These are phyloP conservation scores for Aureobasidium sp. DNA, from an alignment of 2,329 filamentous ascomycete genomes.

Conservation along the genomic window DNA sequence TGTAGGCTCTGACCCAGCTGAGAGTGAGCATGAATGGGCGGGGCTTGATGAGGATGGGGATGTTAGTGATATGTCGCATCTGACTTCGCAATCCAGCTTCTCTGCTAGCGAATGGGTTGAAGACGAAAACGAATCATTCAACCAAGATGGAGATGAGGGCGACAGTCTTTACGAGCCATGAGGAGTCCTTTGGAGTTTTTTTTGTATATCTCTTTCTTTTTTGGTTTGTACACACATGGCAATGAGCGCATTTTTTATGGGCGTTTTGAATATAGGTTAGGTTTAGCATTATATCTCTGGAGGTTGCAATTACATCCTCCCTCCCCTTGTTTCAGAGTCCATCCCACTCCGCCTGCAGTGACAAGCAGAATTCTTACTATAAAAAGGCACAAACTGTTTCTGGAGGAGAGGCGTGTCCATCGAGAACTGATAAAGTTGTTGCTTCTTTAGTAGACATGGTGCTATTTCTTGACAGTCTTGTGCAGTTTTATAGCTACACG, in stretches of 20 bases:
- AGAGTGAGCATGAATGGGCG: slow-evolving; percentile 3
- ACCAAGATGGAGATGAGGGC: background rate
- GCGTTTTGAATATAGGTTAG: background rate
- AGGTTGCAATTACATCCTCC: background rate
- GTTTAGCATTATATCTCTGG: background rate
- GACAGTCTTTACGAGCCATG: slow-evolving; percentile 6
- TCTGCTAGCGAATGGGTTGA: background rate
- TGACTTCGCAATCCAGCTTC: background rate
- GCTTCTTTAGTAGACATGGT: no score
- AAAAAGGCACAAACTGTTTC: no score
- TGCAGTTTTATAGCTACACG: no score
- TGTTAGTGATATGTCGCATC: background rate
- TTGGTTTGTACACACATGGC: background rate
- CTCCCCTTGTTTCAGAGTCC: no score
- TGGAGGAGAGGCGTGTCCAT: no score
- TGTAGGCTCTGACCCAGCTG: slow-evolving; percentile 6
- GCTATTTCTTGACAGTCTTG: no score
- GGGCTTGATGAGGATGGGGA: slow-evolving; percentile 3
- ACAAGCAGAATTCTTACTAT: no score
- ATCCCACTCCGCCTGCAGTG: no score
- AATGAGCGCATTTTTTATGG: background rate
- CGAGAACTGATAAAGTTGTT: no score
- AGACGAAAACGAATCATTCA: background rate
- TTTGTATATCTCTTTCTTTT: background rate
- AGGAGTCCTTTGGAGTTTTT: background rate